Conservation (phyloP, 2,329 filamentous ascomycete genomes). For the Apiospora rasikravindrae region DNA sequence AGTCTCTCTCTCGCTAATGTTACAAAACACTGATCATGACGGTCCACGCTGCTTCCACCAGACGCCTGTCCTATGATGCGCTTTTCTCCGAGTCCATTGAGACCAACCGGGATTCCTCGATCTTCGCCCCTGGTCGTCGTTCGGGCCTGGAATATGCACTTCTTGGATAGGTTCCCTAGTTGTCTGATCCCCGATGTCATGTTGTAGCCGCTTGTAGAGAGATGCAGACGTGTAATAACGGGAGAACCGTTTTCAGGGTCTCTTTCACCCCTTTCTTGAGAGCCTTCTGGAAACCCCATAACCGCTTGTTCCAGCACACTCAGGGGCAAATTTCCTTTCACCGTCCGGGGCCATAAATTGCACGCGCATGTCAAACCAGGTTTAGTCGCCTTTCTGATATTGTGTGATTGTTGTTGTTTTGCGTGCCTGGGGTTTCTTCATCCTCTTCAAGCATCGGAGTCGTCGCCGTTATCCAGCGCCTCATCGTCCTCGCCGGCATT, state of each 20-base stretch:
- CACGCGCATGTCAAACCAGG: neutral
- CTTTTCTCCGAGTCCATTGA: neutral
- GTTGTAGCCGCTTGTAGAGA: neutral
- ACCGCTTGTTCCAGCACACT: neutral
- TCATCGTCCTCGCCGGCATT: slow-evolving; percentile 58
- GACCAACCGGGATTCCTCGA: neutral
- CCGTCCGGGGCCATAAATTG: neutral
- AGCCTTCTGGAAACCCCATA: neutral
- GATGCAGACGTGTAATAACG: neutral
- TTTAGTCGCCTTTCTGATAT: neutral
- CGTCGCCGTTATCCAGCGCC: slow-evolving; percentile 64
- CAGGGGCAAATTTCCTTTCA: neutral
- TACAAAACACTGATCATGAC: neutral
- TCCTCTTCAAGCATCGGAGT: slow-evolving; percentile 53
- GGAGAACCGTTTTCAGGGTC: neutral
- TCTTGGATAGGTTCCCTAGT: neutral
- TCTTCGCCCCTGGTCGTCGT: neutral
- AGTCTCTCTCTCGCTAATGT: no score
- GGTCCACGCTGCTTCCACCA: neutral
- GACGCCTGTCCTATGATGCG: neutral
- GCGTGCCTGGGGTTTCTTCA: neutral
- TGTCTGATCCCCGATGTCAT: neutral
- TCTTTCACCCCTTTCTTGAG: neutral
- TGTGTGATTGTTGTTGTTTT: neutral
- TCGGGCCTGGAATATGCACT: neutral